Evolutionary conservation across 2,329 filamentous ascomycete species (phyloP).

Genomic region (Aspergillus brunneoviolaceus): DNA sequence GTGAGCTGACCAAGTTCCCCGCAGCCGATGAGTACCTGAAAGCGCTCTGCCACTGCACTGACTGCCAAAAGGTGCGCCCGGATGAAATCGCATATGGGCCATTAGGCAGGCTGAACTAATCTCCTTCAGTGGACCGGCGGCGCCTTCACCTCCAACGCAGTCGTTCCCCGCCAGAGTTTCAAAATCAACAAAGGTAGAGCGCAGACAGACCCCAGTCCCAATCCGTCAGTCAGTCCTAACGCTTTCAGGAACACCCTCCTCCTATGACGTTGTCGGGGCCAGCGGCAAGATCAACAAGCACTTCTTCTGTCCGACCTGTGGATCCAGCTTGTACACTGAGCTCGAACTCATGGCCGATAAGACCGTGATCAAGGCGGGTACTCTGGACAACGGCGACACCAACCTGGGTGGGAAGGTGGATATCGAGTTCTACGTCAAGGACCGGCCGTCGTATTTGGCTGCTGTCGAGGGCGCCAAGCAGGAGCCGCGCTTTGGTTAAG

Average conservation of each 20-base stretch:
- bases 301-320: slow-evolving; percentile 56
- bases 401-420: slow-evolving; percentile 45
- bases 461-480: slow-evolving; percentile 50
- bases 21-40: slow-evolving; percentile 44
- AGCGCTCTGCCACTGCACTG: slow-evolving; percentile 54
- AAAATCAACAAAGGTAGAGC: slow-evolving; percentile 49
- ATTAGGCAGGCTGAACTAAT: background rate
- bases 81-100: background rate
- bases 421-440: slow-evolving; percentile 56
- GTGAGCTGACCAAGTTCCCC: background rate
- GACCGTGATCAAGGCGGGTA: slow-evolving; percentile 53
- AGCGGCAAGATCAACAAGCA: slow-evolving; percentile 58
- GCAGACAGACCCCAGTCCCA: background rate
- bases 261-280: slow-evolving; percentile 49
- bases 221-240: too few relatives aligned
- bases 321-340: slow-evolving; percentile 53
- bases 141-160: slow-evolving; percentile 56
- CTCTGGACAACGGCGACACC: slow-evolving; percentile 51
- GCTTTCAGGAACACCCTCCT: slow-evolving; percentile 45
- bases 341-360: slow-evolving; percentile 55
- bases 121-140: slow-evolving; percentile 49
- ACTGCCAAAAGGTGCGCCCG: slow-evolving; percentile 53
- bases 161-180: slow-evolving; percentile 50
- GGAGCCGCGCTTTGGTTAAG: slow-evolving; percentile 34
- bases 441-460: slow-evolving; percentile 48